phyloP scores from a whole-genome alignment of 2,329 filamentous ascomycete genomes.

The Calonectria fujianensis region DNA sequence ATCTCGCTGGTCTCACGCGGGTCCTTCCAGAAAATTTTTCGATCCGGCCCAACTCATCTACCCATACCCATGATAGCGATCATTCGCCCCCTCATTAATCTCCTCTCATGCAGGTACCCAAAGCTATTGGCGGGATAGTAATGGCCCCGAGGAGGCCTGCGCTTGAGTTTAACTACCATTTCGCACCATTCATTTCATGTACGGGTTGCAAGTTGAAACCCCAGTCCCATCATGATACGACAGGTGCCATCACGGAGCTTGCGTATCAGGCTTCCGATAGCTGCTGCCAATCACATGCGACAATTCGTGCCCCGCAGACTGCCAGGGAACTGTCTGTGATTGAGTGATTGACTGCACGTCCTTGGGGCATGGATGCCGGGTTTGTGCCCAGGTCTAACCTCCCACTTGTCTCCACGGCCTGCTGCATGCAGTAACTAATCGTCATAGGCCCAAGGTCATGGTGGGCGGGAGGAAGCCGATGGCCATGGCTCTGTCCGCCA shows the following conservation, averaged over 20 bases:
- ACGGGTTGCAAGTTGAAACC: constrained; percentile 45
- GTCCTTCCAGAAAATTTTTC: constrained; percentile 28
- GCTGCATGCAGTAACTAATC: constrained; percentile 28
- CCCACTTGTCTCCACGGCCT: constrained; percentile 19
- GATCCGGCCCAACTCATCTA: constrained; percentile 22
- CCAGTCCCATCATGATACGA: constrained; percentile 39
- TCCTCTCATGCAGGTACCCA: constrained; percentile 28
- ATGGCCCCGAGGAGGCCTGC: constrained; percentile 19
- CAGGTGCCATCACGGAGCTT: constrained; percentile 40
- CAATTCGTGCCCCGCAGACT: constrained; percentile 40
- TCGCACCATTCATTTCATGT: constrained; percentile 39
- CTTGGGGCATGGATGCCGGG: constrained; percentile 6
- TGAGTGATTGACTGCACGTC: constrained; percentile 21
- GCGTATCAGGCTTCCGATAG: constrained; percentile 41
- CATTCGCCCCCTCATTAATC: constrained; percentile 30
- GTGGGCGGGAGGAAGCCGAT: constrained; percentile 28
- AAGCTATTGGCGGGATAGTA: constrained; percentile 28
- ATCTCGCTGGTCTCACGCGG: constrained; percentile 15
- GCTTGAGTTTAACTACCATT: constrained; percentile 33
- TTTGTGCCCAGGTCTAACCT: constrained; percentile 37
- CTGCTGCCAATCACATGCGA: constrained; percentile 48
- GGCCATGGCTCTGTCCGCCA: constrained; percentile 14
- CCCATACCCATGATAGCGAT: constrained; percentile 36
- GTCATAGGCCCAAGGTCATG: constrained; percentile 36
- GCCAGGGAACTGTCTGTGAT: constrained; percentile 32